Conservation (phyloP, 1,139 yeast genomes). For the Trichomonascaceae sp. region DNA sequence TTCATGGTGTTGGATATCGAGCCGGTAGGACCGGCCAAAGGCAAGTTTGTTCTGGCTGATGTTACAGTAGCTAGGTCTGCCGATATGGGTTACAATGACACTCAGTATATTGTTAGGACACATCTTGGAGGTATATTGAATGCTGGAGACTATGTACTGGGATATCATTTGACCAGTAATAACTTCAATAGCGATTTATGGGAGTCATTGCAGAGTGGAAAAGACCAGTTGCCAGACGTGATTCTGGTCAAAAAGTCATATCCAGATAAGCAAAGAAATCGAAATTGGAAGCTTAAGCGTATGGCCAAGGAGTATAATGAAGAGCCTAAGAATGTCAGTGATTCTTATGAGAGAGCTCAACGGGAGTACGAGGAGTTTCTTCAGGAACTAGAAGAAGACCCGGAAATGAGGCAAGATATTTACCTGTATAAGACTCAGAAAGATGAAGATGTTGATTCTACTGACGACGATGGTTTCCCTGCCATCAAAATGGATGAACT, state of each 20-base stretch:
- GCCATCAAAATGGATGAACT: slow-evolving; percentile 75
- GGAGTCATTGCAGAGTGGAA: slow-evolving; percentile 53
- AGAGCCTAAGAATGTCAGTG: slow-evolving; percentile 65
- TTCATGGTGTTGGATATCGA: slow-evolving; percentile 91
- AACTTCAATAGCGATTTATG: slow-evolving; percentile 85
- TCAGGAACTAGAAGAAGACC: slow-evolving; percentile 92
- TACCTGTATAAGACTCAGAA: slow-evolving; percentile 59
- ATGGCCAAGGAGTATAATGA: slow-evolving; percentile 96
- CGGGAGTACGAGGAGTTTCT: slow-evolving; percentile 75
- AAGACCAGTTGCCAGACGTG: slow-evolving; percentile 66
- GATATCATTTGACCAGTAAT: slow-evolving; percentile 76
- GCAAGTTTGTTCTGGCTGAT: slow-evolving; percentile 82
- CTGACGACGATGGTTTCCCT: slow-evolving; percentile 36
- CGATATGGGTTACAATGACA: slow-evolving; percentile 82
- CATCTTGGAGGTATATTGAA: slow-evolving; percentile 92
- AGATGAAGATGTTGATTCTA: slow-evolving; percentile 25
- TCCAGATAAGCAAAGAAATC: slow-evolving; percentile 58
- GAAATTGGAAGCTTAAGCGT: slow-evolving; percentile 93
- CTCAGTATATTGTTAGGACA: slow-evolving; percentile 74
- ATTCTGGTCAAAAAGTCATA: slow-evolving; percentile 87
- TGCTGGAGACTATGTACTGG: slow-evolving; percentile 94
- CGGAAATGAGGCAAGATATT: slow-evolving; percentile 80
- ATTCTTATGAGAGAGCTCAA: slow-evolving; percentile 63
- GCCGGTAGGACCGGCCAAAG: slow-evolving; percentile 75
- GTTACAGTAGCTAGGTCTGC: slow-evolving; percentile 83